Conservation (phyloP, 257 asterid genomes). For the Rauvolfia tetraphylla region DNA sequence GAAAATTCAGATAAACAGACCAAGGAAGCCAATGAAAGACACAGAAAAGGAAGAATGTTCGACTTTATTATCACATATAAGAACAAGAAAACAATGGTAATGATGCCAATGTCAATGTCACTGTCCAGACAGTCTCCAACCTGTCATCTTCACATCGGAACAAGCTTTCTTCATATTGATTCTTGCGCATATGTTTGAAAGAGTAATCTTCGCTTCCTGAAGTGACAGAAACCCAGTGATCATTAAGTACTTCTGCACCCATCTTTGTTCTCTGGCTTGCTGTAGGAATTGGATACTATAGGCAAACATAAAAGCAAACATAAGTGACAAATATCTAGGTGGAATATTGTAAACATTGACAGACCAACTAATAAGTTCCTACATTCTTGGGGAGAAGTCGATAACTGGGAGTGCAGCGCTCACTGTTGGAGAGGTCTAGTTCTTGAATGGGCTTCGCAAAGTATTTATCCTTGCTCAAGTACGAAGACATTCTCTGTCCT, state of each 20-base stretch:
- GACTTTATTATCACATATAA: slow-evolving; percentile 2
- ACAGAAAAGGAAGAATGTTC: slow-evolving; percentile 1
- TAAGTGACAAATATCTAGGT: slow-evolving; percentile 22
- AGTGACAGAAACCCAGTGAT: slow-evolving; percentile 94
- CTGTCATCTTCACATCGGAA: slow-evolving; percentile 97
- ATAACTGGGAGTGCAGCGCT: slow-evolving; percentile 91
- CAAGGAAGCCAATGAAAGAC: slow-evolving; percentile 9
- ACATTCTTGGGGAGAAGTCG: slow-evolving; percentile 90
- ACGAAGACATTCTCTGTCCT: slow-evolving; percentile 57
- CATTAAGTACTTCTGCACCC: slow-evolving; percentile 77
- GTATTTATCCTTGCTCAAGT: slow-evolving; percentile 68
- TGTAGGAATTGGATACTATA: slow-evolving; percentile 74
- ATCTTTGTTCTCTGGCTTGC: slow-evolving; percentile 71
- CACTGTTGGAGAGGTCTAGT: slow-evolving; percentile 87
- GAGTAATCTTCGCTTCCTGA: slow-evolving; percentile 99
- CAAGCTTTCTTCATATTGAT: slow-evolving; percentile 97
- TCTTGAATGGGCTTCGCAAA: slow-evolving; percentile 80
- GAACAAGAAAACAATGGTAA: slow-evolving; percentile 11
- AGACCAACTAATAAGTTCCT: slow-evolving; percentile 27
- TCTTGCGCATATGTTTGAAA: slow-evolving; percentile 93
- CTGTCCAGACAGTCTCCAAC: slow-evolving; percentile 35
- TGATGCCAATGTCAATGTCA: not conserved
- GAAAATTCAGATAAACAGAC: not conserved
- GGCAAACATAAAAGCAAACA: slow-evolving; percentile 24
- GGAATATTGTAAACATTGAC: slow-evolving; percentile 17